Evolutionary conservation across 495 filamentous ascomycete species (phyloP).

Genomic region (Aspergillus diversus): DNA sequence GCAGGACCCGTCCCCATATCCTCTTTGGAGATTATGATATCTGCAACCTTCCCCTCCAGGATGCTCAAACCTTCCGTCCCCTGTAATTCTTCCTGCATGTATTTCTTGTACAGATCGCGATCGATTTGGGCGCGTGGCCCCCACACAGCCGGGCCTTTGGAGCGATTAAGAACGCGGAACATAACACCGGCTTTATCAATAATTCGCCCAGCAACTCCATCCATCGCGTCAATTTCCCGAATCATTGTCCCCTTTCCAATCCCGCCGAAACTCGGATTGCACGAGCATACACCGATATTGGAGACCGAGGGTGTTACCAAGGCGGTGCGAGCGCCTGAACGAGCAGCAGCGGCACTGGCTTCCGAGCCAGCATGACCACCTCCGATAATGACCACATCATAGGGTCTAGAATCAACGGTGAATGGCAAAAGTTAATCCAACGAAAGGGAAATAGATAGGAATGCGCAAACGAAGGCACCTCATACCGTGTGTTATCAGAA

Average conservation of each 20-base stretch:
- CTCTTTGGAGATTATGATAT: constrained; percentile 73
- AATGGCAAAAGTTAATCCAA: constrained; percentile 1
- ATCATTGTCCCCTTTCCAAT: constrained; percentile 99
- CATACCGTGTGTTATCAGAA: constrained; percentile 47
- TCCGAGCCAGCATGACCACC: constrained; percentile 96
- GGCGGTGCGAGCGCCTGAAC: constrained; percentile 85
- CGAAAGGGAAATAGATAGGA: neutral
- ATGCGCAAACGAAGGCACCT: neutral
- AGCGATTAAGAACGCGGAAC: constrained; percentile 84
- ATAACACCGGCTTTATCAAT: constrained; percentile 94
- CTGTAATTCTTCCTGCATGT: constrained; percentile 88
- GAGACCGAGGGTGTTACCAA: constrained; percentile 84
- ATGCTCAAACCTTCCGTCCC: constrained; percentile 76
- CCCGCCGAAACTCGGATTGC: constrained; percentile 95
- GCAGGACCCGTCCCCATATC: constrained; percentile 48
- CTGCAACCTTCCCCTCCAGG: constrained; percentile 85
- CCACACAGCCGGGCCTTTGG: constrained; percentile 95
- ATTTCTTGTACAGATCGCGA: constrained; percentile 81
- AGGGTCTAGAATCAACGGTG: constrained; percentile 54
- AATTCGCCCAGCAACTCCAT: constrained; percentile 85
- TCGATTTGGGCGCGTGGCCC: constrained; percentile 97
- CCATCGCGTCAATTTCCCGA: constrained; percentile 92
- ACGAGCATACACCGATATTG: constrained; percentile 94
- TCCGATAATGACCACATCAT: constrained; percentile 94
- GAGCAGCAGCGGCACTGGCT: constrained; percentile 90